These are phyloP conservation scores for Gnomoniopsis sp. DNA, from an alignment of 2,329 filamentous ascomycete genomes.

Conservation along the genomic window DNA sequence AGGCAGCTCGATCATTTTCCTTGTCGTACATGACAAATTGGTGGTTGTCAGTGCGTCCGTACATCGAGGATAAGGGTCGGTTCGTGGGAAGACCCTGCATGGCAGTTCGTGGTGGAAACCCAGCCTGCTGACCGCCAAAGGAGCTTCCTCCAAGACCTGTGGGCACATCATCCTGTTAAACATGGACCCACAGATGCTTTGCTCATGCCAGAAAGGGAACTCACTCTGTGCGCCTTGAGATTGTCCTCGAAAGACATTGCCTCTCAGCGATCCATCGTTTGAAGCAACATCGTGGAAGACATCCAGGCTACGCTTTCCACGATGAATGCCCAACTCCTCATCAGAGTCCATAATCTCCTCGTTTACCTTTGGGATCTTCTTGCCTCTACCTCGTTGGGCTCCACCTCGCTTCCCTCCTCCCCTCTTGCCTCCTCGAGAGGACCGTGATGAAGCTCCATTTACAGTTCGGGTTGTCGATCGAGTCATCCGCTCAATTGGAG, in stretches of 20 bases:
- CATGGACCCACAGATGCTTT: background rate
- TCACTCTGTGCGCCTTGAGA: conserved; percentile 6
- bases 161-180: background rate
- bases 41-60: background rate
- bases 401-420: background rate
- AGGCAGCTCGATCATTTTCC: conserved; percentile 22
- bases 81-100: conserved; percentile 16
- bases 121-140: background rate
- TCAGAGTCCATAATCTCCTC: conserved; percentile 6
- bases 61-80: conserved; percentile 16
- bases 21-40: conserved; percentile 18
- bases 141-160: background rate
- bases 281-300: background rate
- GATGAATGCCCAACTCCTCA: background rate
- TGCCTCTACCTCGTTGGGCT: background rate
- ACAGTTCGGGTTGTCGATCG: conserved; percentile 7
- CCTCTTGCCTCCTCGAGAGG: background rate
- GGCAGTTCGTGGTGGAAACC: conserved; percentile 2
- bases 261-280: background rate
- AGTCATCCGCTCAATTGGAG: conserved; percentile 17
- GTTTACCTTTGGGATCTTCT: conserved; percentile 6
- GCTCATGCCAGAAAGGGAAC: background rate
- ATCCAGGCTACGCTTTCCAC: background rate
- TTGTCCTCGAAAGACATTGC: conserved; percentile 5
- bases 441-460: background rate